Conservation (phyloP, 495 filamentous ascomycete species). For the Trichoderma reesei region DNA sequence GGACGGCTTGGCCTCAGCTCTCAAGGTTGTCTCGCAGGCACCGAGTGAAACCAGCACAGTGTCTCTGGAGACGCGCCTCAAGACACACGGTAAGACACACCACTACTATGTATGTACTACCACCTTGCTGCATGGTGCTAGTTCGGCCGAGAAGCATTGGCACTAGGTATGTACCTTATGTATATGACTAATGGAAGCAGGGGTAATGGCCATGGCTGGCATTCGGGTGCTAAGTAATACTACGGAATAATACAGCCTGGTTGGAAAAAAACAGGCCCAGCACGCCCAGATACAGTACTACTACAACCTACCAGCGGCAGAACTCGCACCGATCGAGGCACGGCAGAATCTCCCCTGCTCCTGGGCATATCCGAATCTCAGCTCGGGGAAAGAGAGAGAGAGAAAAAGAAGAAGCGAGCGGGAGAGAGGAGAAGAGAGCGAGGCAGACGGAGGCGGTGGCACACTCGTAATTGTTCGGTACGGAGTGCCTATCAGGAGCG, state of each 20-base stretch:
- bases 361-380: background rate
- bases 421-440: background rate
- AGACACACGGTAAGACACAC: background rate
- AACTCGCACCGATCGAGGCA: background rate
- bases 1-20: background rate
- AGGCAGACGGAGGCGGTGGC: background rate
- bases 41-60: background rate
- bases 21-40: no score
- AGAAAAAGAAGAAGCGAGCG: background rate
- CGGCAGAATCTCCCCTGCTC: background rate
- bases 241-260: background rate
- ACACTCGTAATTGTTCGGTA: background rate
- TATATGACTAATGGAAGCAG: conserved; percentile 3
- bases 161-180: no score
- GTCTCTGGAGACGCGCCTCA: background rate
- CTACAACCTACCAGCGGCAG: background rate
- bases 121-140: background rate
- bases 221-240: background rate
- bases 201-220: background rate
- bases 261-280: background rate
- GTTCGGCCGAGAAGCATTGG: background rate
- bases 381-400: background rate
- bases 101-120: no score
- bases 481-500: background rate
- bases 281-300: no score